Percentiles rank a stretch among this genome's conserved stretches.
These are phyloP conservation scores for Scenedesmus sp. DNA, from an alignment of 163 green algal species.

Conservation along the genomic window DNA sequence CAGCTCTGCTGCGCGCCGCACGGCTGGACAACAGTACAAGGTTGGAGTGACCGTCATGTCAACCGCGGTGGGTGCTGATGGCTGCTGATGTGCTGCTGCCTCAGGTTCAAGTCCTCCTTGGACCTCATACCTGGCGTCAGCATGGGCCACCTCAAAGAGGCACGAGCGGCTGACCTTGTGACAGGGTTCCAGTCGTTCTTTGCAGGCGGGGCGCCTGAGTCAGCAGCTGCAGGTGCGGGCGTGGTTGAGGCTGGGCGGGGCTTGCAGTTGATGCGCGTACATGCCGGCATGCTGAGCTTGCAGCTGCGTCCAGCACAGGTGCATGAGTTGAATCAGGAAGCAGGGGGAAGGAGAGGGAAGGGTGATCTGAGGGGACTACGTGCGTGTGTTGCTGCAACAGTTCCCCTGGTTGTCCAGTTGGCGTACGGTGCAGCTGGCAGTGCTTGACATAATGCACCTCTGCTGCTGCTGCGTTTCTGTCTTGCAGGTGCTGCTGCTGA, in stretches of 20 bases:
- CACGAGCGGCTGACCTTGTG: slow-evolving; percentile 24
- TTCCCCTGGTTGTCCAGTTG: no score
- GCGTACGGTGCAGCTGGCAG: neutral
- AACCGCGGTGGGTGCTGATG: neutral
- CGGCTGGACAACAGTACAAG: neutral
- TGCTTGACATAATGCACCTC: neutral
- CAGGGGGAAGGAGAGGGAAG: no score
- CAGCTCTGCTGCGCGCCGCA: neutral
- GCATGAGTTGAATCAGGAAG: no score
- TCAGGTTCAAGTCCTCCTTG: slow-evolving; percentile 77
- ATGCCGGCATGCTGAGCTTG: neutral
- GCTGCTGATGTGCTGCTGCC: slow-evolving; percentile 25
- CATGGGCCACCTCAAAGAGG: slow-evolving; percentile 88
- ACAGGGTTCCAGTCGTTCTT: slow-evolving; percentile 60
- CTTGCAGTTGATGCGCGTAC: neutral
- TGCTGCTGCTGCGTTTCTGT: neutral
- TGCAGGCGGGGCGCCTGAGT: slow-evolving; percentile 53
- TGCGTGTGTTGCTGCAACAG: neutral
- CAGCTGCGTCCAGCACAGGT: neutral
- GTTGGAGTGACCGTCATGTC: no score
- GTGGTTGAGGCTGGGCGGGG: neutral
- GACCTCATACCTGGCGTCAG: slow-evolving; percentile 75
- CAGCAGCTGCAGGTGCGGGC: neutral
- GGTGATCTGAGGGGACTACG: no score
- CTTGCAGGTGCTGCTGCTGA: slow-evolving; percentile 62